Evolutionary conservation across 805 yeast species (phyloP).

Genomic region (Metschnikowia henanensis): DNA sequence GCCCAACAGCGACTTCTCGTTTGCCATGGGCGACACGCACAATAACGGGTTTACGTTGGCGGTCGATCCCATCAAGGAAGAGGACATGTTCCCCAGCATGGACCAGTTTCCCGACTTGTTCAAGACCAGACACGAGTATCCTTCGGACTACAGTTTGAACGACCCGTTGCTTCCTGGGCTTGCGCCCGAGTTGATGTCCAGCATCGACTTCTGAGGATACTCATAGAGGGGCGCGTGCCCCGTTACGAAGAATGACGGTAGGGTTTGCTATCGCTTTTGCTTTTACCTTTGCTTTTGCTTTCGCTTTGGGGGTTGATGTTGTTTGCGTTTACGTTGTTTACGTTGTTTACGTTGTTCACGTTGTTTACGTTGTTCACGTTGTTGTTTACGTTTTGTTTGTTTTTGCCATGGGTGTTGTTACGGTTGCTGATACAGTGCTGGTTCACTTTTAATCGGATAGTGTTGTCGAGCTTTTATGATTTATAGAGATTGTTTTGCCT

Average conservation of each 20-base stretch:
- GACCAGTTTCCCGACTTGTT: slow-evolving; percentile 10
- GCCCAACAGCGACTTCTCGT: slow-evolving; percentile 3
- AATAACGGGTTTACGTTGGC: slow-evolving; percentile 3
- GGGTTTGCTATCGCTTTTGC: not conserved
- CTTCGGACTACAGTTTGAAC: slow-evolving; percentile 9
- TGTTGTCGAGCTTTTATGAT: not conserved
- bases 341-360: no score
- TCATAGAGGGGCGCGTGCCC: not conserved
- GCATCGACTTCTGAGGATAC: slow-evolving; percentile 3
- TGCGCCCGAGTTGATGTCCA: slow-evolving; percentile 11
- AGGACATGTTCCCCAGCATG: slow-evolving; percentile 12
- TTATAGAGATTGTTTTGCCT: not conserved
- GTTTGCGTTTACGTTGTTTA: no score
- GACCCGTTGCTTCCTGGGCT: slow-evolving; percentile 13
- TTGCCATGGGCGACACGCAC: slow-evolving; percentile 3
- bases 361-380: not conserved
- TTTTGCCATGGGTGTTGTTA: slow-evolving; percentile 3
- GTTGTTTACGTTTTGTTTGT: not conserved
- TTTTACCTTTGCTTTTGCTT: not conserved
- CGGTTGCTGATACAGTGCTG: slow-evolving; percentile 10
- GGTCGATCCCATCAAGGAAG: slow-evolving; percentile 8
- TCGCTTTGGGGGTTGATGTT: no score
- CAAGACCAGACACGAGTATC: slow-evolving; percentile 7
- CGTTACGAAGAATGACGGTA: not conserved
- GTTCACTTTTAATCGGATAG: slow-evolving; percentile 5